Evolutionary conservation across 768 basidiomycete genomes (phyloP).

Genomic region (Sistotremastrum niveocremeum): DNA sequence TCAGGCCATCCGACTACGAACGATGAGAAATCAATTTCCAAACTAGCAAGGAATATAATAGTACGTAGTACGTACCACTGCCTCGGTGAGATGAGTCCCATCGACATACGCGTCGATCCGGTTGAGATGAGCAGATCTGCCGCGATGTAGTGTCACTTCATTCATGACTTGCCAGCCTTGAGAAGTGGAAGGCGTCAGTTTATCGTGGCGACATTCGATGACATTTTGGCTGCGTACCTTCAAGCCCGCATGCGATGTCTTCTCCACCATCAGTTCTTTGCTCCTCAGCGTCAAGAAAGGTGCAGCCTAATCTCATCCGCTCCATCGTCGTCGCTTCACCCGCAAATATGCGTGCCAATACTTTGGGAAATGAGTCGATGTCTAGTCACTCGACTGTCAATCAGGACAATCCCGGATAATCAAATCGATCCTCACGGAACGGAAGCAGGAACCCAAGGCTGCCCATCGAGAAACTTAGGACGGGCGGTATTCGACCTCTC

Average conservation of each 20-base stretch:
- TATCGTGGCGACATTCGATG: background rate
- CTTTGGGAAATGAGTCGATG: constrained; percentile 75
- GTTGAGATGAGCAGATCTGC: constrained; percentile 81
- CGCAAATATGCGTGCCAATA: constrained; percentile 63
- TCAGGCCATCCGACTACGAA: constrained; percentile 77
- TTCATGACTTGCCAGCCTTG: constrained; percentile 96
- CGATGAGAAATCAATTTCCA: constrained; percentile 6
- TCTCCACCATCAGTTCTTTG: constrained; percentile 40
- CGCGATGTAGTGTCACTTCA: constrained; percentile 85
- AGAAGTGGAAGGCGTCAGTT: background rate
- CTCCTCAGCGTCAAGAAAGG: constrained; percentile 51
- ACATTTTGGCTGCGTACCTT: no score
- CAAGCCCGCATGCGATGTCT: constrained; percentile 14
- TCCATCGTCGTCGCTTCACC: constrained; percentile 75
- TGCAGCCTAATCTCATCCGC: constrained; percentile 82
- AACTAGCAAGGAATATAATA: constrained; percentile 3
- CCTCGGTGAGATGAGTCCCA: constrained; percentile 89
- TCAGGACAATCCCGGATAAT: background rate
- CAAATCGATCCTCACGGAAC: constrained; percentile 52
- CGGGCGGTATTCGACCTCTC: constrained; percentile 83
- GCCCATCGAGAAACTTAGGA: constrained; percentile 84
- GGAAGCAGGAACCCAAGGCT: constrained; percentile 88
- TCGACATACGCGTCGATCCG: constrained; percentile 91
- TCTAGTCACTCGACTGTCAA: constrained; percentile 31
- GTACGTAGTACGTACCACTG: constrained; percentile 50